Conservation (phyloP, 2,329 filamentous ascomycete genomes). For the Talaromyces sp. region DNA sequence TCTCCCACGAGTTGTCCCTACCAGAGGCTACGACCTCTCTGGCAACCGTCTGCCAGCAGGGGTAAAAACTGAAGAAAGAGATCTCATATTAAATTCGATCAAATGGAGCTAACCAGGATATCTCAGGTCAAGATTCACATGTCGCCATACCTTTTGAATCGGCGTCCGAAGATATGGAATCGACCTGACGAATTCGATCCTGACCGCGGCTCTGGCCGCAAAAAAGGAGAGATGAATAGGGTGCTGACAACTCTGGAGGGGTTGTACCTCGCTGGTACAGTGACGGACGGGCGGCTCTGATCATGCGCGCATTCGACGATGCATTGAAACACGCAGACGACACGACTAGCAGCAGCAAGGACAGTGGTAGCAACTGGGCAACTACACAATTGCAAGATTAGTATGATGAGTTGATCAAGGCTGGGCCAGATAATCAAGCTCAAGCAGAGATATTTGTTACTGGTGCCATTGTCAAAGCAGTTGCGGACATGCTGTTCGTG, state of each 20-base stretch:
- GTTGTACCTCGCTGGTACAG: not conserved
- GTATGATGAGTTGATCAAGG: not conserved
- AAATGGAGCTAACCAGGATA: too few species aligned
- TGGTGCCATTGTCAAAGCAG: not conserved
- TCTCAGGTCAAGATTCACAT: too few species aligned
- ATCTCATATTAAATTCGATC: too few species aligned
- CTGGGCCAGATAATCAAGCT: not conserved
- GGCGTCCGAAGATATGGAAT: too few species aligned
- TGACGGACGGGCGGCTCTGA: not conserved
- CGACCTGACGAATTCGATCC: too few species aligned
- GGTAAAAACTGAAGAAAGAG: too few species aligned
- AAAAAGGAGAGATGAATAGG: slow-evolving; percentile 1
- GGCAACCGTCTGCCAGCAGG: too few species aligned
- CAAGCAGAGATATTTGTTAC: not conserved
- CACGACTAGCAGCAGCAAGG: not conserved
- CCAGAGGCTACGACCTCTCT: too few species aligned
- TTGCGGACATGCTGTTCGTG: not conserved
- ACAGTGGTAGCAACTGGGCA: not conserved
- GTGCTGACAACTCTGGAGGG: not conserved
- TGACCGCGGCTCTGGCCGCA: not conserved
- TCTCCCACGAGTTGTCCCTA: too few species aligned
- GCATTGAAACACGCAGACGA: not conserved
- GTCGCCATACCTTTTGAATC: too few species aligned
- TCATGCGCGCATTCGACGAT: not conserved
- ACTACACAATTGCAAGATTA: not conserved